phyloP scores from a whole-genome alignment of 345 rosid species.

The Citrus cavaleriei region DNA sequence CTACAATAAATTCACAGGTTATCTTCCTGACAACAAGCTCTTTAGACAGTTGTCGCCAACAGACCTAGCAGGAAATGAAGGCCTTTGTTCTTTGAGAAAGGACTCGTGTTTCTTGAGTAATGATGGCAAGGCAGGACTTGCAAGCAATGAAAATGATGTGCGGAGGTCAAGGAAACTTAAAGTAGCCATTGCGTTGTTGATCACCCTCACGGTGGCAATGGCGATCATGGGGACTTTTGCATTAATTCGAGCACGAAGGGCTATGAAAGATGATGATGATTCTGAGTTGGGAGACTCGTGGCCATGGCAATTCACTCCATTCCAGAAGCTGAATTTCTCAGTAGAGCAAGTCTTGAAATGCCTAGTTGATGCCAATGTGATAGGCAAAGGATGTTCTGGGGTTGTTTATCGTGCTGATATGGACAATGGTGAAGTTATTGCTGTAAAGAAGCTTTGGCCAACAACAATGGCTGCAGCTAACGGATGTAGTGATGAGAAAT shows the following conservation, averaged over 20 bases:
- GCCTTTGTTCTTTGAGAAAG: constrained; percentile 56
- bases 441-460: constrained; percentile 96
- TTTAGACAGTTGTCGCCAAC: constrained; percentile 58
- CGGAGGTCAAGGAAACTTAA: constrained; percentile 52
- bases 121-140: constrained; percentile 30
- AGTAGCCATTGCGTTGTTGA: constrained; percentile 71
- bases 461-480: constrained; percentile 37
- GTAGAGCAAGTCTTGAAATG: constrained; percentile 78
- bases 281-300: constrained; percentile 85
- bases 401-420: constrained; percentile 88
- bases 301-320: constrained; percentile 95
- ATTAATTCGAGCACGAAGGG: constrained; percentile 51
- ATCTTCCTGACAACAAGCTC: constrained; percentile 82
- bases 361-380: constrained; percentile 74
- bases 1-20: constrained; percentile 74
- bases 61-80: constrained; percentile 59
- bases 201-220: constrained; percentile 62
- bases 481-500: constrained; percentile 44
- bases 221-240: constrained; percentile 70
- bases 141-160: constrained; percentile 23
- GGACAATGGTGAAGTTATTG: constrained; percentile 79
- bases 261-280: constrained; percentile 46
- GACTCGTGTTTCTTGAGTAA: constrained; percentile 60
- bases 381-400: constrained; percentile 94
- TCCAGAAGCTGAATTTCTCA: constrained; percentile 89